These are phyloP conservation scores for Silene coronaria DNA, from an alignment of 179 eudicot genomes.

Conservation along the genomic window DNA sequence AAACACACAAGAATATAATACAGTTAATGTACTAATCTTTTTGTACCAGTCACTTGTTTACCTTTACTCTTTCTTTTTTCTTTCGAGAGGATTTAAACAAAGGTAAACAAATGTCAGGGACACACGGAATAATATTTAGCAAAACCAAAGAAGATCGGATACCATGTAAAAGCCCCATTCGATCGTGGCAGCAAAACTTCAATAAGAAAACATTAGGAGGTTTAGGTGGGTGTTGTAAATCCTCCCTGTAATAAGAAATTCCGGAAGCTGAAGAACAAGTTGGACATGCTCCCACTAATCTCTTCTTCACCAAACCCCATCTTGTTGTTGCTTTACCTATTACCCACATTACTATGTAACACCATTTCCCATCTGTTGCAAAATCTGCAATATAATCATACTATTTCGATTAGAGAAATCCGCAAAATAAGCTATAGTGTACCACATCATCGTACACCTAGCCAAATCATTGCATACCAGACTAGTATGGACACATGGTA, in stretches of 20 bases:
- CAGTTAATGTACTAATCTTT: background rate
- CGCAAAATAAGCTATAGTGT: no score
- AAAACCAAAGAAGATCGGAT: background rate
- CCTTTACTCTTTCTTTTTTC: no score
- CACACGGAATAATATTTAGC: background rate
- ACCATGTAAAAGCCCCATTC: constrained; percentile 84
- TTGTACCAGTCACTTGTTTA: background rate
- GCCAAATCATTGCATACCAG: no score
- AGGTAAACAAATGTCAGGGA: no score
- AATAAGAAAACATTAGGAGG: constrained; percentile 74
- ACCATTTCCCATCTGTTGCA: constrained; percentile 94
- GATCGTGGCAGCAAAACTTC: constrained; percentile 63
- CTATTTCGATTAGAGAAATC: background rate
- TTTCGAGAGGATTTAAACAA: no score
- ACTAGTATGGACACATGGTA: no score
- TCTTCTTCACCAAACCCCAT: constrained; percentile 75
- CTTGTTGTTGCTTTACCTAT: constrained; percentile 49
- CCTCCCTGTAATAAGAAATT: constrained; percentile 51
- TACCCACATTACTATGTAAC: constrained; percentile 81
- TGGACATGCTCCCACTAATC: constrained; percentile 73
- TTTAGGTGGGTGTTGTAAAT: constrained; percentile 46
- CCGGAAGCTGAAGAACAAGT: constrained; percentile 71
- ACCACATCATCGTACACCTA: no score
- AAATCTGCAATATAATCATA: constrained; percentile 43
- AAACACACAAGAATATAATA: no score